Conservation (phyloP, 352 stramenopile genomes). For the Phytophthora palmivora region DNA sequence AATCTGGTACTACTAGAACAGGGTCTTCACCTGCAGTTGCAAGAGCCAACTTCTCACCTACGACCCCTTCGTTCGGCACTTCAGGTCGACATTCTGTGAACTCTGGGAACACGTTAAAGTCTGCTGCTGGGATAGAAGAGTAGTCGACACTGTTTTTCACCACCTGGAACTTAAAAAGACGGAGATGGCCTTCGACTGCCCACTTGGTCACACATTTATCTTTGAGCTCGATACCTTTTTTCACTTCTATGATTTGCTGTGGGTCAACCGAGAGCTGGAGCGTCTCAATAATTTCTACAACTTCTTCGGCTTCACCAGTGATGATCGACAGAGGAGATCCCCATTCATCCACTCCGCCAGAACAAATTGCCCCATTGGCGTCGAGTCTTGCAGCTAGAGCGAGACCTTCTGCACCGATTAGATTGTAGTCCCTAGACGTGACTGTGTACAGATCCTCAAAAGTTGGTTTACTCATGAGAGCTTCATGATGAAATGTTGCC, state of each 20-base stretch:
- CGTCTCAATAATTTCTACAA: conserved; percentile 28
- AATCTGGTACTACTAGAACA: conserved; percentile 29
- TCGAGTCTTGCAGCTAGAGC: conserved; percentile 21
- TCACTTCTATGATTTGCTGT: conserved; percentile 20
- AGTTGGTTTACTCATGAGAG: conserved; percentile 35
- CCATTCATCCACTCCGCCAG: conserved; percentile 33
- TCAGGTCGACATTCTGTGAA: conserved; percentile 35
- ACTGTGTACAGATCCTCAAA: conserved; percentile 31
- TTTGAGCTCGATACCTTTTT: conserved; percentile 21
- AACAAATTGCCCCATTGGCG: conserved; percentile 26
- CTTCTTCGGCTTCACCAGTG: conserved; percentile 22
- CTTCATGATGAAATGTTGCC: conserved; percentile 24
- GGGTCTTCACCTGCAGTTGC: conserved; percentile 24
- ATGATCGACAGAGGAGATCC: conserved; percentile 31
- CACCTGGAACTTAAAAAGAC: conserved; percentile 36
- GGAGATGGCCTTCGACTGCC: conserved; percentile 25
- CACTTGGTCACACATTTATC: conserved; percentile 32
- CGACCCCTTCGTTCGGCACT: conserved; percentile 20
- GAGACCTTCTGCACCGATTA: conserved; percentile 17
- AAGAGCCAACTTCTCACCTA: conserved; percentile 31
- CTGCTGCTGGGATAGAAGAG: conserved; percentile 36
- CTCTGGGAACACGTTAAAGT: conserved; percentile 38
- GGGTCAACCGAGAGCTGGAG: conserved; percentile 21
- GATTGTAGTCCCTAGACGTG: conserved; percentile 24
- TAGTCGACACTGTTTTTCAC: conserved; percentile 38